A percentile compares a stretch with the other conserved stretches of the same genome.
These are phyloP conservation scores for Populus hybrid DNA, from an alignment of 441 rosid species.

Conservation along the genomic window DNA sequence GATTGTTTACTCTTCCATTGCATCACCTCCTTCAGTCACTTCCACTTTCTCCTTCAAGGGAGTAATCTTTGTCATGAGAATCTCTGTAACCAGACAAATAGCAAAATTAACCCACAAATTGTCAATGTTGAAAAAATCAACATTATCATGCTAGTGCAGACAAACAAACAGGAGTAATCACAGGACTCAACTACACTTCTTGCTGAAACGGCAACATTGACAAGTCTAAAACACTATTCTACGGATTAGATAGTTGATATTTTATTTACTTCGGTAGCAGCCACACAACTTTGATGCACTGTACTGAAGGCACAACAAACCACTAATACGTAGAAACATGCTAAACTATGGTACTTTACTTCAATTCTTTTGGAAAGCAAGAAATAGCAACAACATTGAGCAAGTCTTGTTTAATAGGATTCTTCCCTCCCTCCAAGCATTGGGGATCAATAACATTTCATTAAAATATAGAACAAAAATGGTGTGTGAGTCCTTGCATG, in stretches of 20 bases:
- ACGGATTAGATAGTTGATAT: background rate
- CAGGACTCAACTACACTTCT: background rate
- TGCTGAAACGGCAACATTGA: background rate
- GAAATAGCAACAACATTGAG: background rate
- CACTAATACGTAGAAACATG: background rate
- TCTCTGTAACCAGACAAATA: constrained; percentile 46
- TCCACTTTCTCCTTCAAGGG: constrained; percentile 60
- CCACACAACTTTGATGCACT: background rate
- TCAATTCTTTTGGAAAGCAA: background rate
- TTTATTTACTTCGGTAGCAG: background rate
- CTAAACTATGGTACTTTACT: background rate
- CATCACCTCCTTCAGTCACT: constrained; percentile 55
- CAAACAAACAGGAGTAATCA: background rate
- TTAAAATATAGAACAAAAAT: background rate
- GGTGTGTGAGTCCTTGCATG: background rate
- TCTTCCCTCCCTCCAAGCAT: background rate
- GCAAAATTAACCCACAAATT: constrained; percentile 1
- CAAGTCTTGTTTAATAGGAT: background rate
- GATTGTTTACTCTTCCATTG: constrained; percentile 58
- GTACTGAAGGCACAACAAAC: background rate
- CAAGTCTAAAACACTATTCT: background rate
- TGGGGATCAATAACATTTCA: background rate
- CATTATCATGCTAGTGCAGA: background rate
- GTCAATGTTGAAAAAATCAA: background rate
- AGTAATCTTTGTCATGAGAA: constrained; percentile 69